Evolutionary conservation across 768 basidiomycete species (phyloP), one percentile per base, ranked within the genome.

Genomic region (Plicaturopsis crispa): DNA sequence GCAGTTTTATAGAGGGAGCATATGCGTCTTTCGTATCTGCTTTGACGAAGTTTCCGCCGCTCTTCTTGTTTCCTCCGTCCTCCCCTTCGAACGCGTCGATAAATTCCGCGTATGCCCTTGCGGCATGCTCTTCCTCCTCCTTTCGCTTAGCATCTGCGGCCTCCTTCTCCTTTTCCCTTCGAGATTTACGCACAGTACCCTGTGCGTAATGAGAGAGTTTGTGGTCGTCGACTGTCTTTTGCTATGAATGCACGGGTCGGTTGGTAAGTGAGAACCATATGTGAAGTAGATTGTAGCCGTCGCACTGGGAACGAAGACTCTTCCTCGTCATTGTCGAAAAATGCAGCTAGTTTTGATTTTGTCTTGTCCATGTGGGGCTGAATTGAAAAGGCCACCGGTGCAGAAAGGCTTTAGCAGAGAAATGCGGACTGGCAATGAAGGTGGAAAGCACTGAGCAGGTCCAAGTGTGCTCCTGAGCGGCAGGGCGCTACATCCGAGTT

Each of bases 81-180:
- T 84, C 83, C 5, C 80, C 81, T 33, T 91, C 86, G 51, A 91
- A 92, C 16, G 79, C 78, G 45, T 87, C 81, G 48, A 91, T 53
- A 56, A 89, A 93, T 48, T 92, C 90, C 18, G 80, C 80, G 51
- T 84, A 85, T 2, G 83, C 85, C 49, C 73, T 80, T 4, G 78
- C 85, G 31, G 85, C 85, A 47, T 73, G 70, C 36, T 79, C 80
- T 53, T 89, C 87, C 52, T 90, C 88, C 53, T 88, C 85, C 45
- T 70, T 75, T 50, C 81, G 80, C 62, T 91, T 96, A 26, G 81
- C 83, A 52, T 93, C 91, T 24, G 88, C 93, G 35, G 83, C 84
- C 51, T 97, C 93, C 52, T 80, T 81, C 55, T 98, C 96, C 51
- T 85, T 84, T 62, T 98, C 93, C 47, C 86, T 72, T 42, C 84